A percentile compares a stretch with the other conserved stretches of the same genome.
Evolutionary conservation across 306 rosid species (phyloP).

Genomic region (Malus asiatica): DNA sequence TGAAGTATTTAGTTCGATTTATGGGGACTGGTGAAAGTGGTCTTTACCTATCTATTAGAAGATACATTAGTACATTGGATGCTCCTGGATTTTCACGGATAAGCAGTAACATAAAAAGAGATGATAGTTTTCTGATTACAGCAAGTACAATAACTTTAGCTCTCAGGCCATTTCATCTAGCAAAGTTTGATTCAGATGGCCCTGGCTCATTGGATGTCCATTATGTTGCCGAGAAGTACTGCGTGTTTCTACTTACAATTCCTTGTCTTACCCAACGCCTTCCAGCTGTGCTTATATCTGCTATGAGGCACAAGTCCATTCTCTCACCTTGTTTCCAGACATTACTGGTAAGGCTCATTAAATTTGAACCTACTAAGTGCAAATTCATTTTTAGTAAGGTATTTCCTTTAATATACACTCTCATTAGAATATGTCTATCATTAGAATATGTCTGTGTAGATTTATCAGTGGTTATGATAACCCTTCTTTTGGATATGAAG

Average conservation of each 20-base stretch:
- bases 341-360: conserved; percentile 65
- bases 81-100: conserved; percentile 27
- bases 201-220: conserved; percentile 37
- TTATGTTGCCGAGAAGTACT: conserved; percentile 55
- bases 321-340: conserved; percentile 69
- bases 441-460: neutral
- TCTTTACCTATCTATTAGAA: conserved; percentile 58
- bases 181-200: conserved; percentile 28
- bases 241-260: conserved; percentile 53
- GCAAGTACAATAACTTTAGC: conserved; percentile 86
- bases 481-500: neutral
- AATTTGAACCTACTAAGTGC: conserved; percentile 14
- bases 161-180: conserved; percentile 63
- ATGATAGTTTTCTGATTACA: conserved; percentile 59
- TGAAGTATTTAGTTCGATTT: conserved; percentile 55
- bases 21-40: conserved; percentile 54
- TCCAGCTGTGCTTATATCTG: conserved; percentile 75
- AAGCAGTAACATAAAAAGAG: conserved; percentile 25
- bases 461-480: neutral
- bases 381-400: neutral
- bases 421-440: too few species aligned
- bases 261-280: conserved; percentile 70
- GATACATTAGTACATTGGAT: conserved; percentile 50
- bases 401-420: neutral
- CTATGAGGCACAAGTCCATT: conserved; percentile 74